Base-by-base conservation (phyloP, 2,329 filamentous ascomycete genomes). In the Dothiorella sarmentorum region DNA sequence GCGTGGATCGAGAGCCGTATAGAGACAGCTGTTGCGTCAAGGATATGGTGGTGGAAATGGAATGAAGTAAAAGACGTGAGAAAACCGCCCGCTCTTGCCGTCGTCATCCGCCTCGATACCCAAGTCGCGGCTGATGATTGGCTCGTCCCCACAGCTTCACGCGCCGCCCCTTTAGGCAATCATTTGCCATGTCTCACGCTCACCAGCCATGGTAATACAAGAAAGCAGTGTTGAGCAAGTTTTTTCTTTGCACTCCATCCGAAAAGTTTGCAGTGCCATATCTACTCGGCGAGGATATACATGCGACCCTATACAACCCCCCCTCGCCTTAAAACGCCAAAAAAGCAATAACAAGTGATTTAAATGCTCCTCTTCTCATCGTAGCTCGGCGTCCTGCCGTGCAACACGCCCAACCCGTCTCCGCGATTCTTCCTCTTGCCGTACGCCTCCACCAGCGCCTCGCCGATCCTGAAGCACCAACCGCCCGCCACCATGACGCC, bases 401-500 rank as follows among this genome's bases (percentile, higher is more conserved):
- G 49, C 20, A 83, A 66, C 60, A 83, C 75, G 15, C 81, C 81
- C 65, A 80, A 71, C 53, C 72, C 76, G 40, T 72, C 67, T 15
- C 71, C 69, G 51, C 72, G 70, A 45, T 71, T 69, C 59, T 69
- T 70, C 64, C 72, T 77, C 51, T 71, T 66, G 7, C 76, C 76
- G 66, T 74, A 73, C 31, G 81, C 66, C 60, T 85, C 83, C 26
- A 73, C 68, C 1, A 81, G 76, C 89, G 91, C 96, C 63, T 93
- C 89, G 49, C 79, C 86, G 63, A 99, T 78, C 64, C 91, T 91
- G 73, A 90, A 97, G 52, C 89, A 82, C 94, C 94, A 99, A 63
- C 95, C 91, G 2, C 92, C 92, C 0, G 93, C 91, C 4, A 99
- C 94, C 63, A 99, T 78, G 18, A 97, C 91, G 13, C 94, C 94